Evolutionary conservation across 768 basidiomycete genomes (phyloP).

Genomic region (Leccinum ochraceum): DNA sequence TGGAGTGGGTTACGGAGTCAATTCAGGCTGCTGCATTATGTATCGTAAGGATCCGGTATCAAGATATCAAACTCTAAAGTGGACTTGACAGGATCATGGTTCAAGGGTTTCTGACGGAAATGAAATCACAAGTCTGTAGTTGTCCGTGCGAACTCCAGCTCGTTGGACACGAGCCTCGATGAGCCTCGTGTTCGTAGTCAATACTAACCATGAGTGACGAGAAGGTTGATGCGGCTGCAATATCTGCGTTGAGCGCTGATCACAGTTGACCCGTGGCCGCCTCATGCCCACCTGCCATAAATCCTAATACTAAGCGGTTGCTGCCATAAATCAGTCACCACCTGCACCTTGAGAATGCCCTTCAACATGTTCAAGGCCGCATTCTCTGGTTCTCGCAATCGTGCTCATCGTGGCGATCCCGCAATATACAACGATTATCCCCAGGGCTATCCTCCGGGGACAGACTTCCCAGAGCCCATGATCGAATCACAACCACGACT

Average conservation of each 20-base stretch:
- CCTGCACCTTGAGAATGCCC: conserved; percentile 32
- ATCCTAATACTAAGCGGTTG: conserved; percentile 18
- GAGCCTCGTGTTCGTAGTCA: conserved; percentile 11
- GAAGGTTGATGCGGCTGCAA: neutral
- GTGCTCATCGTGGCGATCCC: conserved; percentile 28
- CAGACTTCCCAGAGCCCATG: conserved; percentile 25
- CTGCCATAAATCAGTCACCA: conserved; percentile 18
- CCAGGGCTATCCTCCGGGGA: conserved; percentile 30
- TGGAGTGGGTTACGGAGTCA: conserved; percentile 1
- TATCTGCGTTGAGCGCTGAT: neutral
- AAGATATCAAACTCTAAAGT: neutral
- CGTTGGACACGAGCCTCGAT: neutral
- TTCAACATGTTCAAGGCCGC: conserved; percentile 39
- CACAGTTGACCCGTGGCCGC: conserved; percentile 29
- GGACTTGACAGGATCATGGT: neutral
- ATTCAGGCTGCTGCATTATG: conserved; percentile 1
- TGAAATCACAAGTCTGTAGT: neutral
- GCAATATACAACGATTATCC: conserved; percentile 27
- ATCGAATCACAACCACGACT: conserved; percentile 25
- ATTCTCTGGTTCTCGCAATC: conserved; percentile 36
- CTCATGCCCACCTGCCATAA: conserved; percentile 33
- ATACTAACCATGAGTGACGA: neutral
- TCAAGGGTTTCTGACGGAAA: conserved; percentile 1
- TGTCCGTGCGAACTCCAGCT: neutral
- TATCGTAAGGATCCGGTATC: neutral